Evolutionary conservation across 495 filamentous ascomycete species (phyloP), one percentile per base, ranked within the genome.

Genomic region (Melanomma pulvis-pyrius): DNA sequence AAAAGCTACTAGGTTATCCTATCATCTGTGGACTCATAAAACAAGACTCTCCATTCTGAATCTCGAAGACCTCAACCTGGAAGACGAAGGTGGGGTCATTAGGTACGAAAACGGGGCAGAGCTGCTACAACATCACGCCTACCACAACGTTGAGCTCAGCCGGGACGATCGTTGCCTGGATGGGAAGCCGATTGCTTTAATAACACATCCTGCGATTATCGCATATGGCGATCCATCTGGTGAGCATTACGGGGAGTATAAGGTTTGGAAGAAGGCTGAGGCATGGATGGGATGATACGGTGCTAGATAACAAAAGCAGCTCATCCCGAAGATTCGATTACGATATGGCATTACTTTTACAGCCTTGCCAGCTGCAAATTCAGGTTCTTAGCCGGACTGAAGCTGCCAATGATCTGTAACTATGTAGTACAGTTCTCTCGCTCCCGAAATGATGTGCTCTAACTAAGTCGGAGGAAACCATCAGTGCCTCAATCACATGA

Each of bases 191-290:
- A 53, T 53, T 17, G 49, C 49, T 15, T 19, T 53, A 8, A 53
- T 53, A 17, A 29, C 49, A 17, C 49, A 53, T 29, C 49, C 49
- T 3, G 49, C 49, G 19, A 29, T 53, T 29, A n/a, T 53, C 3
- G 49, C 25, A 17, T 53, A 53, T 29, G 49, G 49, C 13, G 49
- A 53, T 24, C 25, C 49, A 5, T 53, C 49, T 6, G 49, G 49
- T 25, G 49, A 53, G 49, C 19, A 53, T 24, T 53, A 53, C 21
- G 24, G 49, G 8, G 13, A 15, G 15, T 53, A 53, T n/a, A 53
- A 53, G 17, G 49, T 53, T 21, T 53, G 49, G 49, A 53, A 53
- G 49, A 53, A 53, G 49, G 49, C 49, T 29, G 49, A 53, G 49
- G 25, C 26, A 26, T 53, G 49, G 49, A 53, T 53, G 49, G 49